Base-by-base conservation (phyloP, 805 yeast genomes). In the Hanseniaspora meyeri region DNA sequence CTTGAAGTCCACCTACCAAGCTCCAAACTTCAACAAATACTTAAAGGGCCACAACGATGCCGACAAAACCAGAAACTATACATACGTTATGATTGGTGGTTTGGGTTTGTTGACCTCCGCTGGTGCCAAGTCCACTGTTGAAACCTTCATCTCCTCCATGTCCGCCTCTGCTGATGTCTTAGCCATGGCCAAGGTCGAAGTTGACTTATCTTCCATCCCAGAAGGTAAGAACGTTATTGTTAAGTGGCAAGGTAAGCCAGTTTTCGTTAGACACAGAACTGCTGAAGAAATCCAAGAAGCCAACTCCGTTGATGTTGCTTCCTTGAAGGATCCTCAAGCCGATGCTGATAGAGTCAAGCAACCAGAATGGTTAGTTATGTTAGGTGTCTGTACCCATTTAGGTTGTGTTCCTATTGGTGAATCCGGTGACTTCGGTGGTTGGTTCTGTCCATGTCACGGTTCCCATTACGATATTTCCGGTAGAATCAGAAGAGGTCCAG, bases 361-460 rank as follows among this genome's bases (percentile, higher is more conserved):
- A 73, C 97, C 99, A 64, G 93, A 91, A 76, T 93, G 98, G 98
- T 82, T 93, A 70, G 80, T 93, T 72, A 93, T 93, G 99, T 74
- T 93, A 76, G 99, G 99, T 77, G 91, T 93, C 73, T 93, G 99
- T 80, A 93, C 99, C 64, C 99, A 93, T 74, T 83, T 93, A 79
- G 99, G 99, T 74, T 93, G 99, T 85, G 99, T 93, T 61, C 99
- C 99, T 65, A 93, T 93, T 69, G 99, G 99, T 72, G 97, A 93
- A 78, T 84, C 97, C 64, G 99, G 99, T 77, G 99, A 93, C 75
- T 93, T 81, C 67, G 97, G 97, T 72, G 99, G 99, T 72, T 93
- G 99, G 99, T 93, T 93, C 91, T 93, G 98, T 76, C 98, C 99
- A 63, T 93, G 98, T 79, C 99, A 95, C 80, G 99, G 98, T 81